Base-by-base conservation (phyloP, 2,329 filamentous ascomycete genomes). In the Huntiella bhutanensis region DNA sequence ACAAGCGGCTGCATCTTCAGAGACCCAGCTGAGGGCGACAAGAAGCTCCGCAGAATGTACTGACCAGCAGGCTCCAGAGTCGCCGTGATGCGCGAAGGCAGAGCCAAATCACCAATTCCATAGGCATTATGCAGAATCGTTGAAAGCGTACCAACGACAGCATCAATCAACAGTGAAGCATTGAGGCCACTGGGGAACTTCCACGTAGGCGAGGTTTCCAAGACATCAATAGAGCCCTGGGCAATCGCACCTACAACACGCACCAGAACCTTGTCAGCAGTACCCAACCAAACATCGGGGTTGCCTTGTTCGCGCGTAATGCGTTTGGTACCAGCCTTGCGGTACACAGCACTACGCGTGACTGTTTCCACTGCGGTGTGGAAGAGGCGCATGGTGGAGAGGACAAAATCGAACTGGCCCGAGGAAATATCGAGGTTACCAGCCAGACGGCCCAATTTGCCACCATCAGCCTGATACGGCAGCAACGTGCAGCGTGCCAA, bases 131-230 rank as follows among this genome's bases (percentile, higher is more conserved):
- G 65, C 16, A 95, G 63, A 28, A 93, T 68, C 40, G 74, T 77
- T 52, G 80, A 71, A 56, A 95, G 78, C 11, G 80, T 71, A 4
- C 69, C 69, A 19, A 83, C 70, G 19, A 94, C 74, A 37, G 70
- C 69, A 13, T 70, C 69, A 49, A 83, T 73, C 42, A 95, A 71
- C 47, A 77, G 67, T 43, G 77, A 73, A 38, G 80, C 76, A 53
- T 87, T 79, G 19, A 77, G 66, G 8, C 75, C 69, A 1, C 72
- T 69, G 5, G 73, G 68, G 58, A 92, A 95, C 53, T 79, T 80
- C 91, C 88, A 98, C 4, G 78, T 85, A 28, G 77, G 74, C 34
- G 81, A 82, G 59, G 81, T 91, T 62, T 93, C 86, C 53, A 92
- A 80, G 5, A 92, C 73, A 56, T 93, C 86, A 17, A 92, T 71